Conservation (phyloP, 768 basidiomycete species). For the Bullera alba region DNA sequence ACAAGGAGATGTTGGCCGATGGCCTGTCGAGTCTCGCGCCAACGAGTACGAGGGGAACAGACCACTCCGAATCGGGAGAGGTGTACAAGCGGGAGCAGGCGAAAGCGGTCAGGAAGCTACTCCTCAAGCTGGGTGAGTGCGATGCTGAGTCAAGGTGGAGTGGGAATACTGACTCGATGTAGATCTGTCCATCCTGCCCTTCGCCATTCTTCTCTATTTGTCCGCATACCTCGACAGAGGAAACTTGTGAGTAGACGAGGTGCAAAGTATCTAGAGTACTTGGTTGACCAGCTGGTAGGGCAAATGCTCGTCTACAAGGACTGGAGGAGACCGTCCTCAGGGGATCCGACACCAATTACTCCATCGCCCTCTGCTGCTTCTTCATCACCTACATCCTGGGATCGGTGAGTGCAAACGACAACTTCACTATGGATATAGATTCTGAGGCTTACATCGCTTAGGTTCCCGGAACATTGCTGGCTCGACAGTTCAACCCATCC, state of each 20-base stretch:
- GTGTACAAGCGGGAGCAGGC: too few species aligned
- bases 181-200: conserved; percentile 46
- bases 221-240: conserved; percentile 49
- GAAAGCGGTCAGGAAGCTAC: too few species aligned
- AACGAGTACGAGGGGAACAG: too few species aligned
- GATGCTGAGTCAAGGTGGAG: too few species aligned
- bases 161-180: too few species aligned
- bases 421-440: neutral
- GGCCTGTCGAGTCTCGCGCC: too few species aligned
- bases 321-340: conserved; percentile 41
- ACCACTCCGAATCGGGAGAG: too few species aligned
- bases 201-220: conserved; percentile 47
- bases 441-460: conserved; percentile 20
- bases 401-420: neutral
- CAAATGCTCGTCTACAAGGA: conserved; percentile 45
- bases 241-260: conserved; percentile 32
- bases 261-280: neutral
- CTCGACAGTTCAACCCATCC: conserved; percentile 43
- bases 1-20: too few species aligned
- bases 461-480: conserved; percentile 48
- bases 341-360: conserved; percentile 42
- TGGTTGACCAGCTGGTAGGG: conserved; percentile 12
- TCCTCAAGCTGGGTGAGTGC: too few species aligned
- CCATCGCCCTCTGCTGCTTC: conserved; percentile 42
- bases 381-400: conserved; percentile 12